These are phyloP conservation scores for Mycena amicta DNA, from an alignment of 768 basidiomycete genomes.

Conservation along the genomic window DNA sequence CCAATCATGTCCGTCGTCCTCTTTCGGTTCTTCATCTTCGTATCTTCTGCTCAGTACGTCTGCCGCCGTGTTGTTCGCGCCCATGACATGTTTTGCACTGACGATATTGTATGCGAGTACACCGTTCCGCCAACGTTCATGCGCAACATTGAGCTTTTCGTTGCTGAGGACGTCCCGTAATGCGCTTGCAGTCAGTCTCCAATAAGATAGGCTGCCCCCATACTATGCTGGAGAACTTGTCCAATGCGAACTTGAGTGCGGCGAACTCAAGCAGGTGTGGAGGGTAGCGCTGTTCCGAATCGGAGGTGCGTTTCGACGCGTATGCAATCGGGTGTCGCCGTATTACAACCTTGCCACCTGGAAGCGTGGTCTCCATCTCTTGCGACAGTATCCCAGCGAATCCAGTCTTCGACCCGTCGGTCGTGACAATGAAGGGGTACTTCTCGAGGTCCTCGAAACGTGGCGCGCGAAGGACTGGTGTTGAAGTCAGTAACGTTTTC, in stretches of 20 bases:
- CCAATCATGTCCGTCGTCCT: slow-evolving; percentile 14
- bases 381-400: slow-evolving; percentile 31
- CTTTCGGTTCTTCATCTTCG: neutral
- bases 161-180: slow-evolving; percentile 23
- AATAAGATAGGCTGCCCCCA: slow-evolving; percentile 27
- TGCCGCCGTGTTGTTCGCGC: neutral
- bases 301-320: neutral
- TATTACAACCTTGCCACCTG: slow-evolving; percentile 12
- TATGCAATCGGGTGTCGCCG: slow-evolving; percentile 32
- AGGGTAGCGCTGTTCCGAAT: neutral
- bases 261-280: neutral
- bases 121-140: slow-evolving; percentile 28
- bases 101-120: slow-evolving; percentile 9
- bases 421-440: neutral
- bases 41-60: slow-evolving; percentile 24
- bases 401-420: slow-evolving; percentile 4
- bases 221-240: slow-evolving; percentile 20
- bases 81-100: slow-evolving; percentile 18
- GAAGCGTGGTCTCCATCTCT: slow-evolving; percentile 6
- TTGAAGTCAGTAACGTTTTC: slow-evolving; percentile 16
- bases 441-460: slow-evolving; percentile 6
- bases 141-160: slow-evolving; percentile 4
- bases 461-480: slow-evolving; percentile 23
- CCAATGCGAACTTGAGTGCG: slow-evolving; percentile 6
- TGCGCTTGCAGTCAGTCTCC: slow-evolving; percentile 6